Base-by-base conservation (phyloP, 805 yeast species). In the Jamesozyma jinghongensis region DNA sequence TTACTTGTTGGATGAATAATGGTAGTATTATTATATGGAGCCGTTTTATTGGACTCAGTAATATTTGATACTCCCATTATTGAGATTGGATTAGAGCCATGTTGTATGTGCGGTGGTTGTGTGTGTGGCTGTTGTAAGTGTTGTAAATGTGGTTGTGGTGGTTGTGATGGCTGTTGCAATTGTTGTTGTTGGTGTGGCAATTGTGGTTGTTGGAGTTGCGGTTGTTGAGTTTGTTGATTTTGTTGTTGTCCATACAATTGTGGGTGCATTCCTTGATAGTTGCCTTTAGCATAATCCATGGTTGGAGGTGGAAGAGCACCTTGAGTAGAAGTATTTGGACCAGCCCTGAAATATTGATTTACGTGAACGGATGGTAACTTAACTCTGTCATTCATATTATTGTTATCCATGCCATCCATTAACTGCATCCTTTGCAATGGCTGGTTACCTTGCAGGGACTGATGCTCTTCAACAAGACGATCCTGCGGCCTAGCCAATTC, bases 351-450 rank as follows among this genome's bases (percentile, higher is more conserved):
- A 18, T 19, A 36, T 33, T 40, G 43, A 17, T 33, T 40, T 16
- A 29, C 16, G 25, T 31, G 27, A 10, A 40, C 40, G 8, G 43
- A 39, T 8, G 43, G 43, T 32, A 40, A 29, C 20, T n/a, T 36
- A n/a, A 33, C 22, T n/a, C 19, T 35, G 10, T 36, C 33, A 33
- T 16, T 14, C 14, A 73, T 47, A 81, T 69, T 45, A 81, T 71
- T 50, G 84, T 71, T 45, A 28, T 8, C n/a, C 10, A 19, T 22
- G 10, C 10, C 26, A 17, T 17, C 14, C 4, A 32, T 11, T 19
- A 18, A 7, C 26, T 6, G 26, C 26, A 22, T 22, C 10, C 26
- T 22, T 22, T 22, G 26, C 26, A 22, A 7, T 7, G 6, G 26
- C 6, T 22, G 10, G 10, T 10, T 10, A 22, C 10, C 10, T 7